Base-by-base conservation (phyloP, 208 protist genomes). In the Acanthamoeba lenticulata region DNA sequence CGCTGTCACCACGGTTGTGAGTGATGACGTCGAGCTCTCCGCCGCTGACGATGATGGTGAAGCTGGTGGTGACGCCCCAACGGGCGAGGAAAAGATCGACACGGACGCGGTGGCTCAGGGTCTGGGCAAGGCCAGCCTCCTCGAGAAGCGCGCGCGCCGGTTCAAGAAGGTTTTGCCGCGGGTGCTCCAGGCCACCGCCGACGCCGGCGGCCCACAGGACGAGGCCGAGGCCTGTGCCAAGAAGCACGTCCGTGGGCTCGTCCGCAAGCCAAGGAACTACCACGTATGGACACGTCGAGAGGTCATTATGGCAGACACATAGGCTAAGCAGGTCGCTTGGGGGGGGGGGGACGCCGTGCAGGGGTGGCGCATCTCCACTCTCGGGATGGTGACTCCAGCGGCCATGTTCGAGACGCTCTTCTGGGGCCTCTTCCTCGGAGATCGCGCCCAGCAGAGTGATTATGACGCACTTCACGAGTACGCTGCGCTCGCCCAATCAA, bases 111-210 rank as follows among this genome's bases (percentile, higher is more conserved):
- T 13, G 0, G 6, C 24, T 2, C 74, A 85, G 27, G 74, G 74
- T 36, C 74, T 85, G 38, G 74, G 74, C 17, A 85, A 85, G 32
- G 74, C 74, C 13, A 85, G 74, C 44, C 74, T 85, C 27, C 49
- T 85, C 42, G 74, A 85, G 32, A 85, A 85, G 74, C 27, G 74
- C 24, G 74, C 74, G 24, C 40, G 74, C 49, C 49, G 74, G 45
- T 85, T 85, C 44, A 85, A 85, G 74, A 85, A 85, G 44, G 74
- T 85, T 4, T 42, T 85, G 38, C 74, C 74, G 38, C 74, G 74
- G 11, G 74, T 85, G 32, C 45, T 85, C 19, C 74, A 85, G 74
- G 44, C 74, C 32, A 57, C 74, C 1, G 24, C 40, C 19, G 67
- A 57, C 74, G 24, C 27, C 44, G 27, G 44, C 13, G 5, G 60